Evolutionary conservation across 192 early-diverging fungal genomes (phyloP).

Genomic region (Geranomyces variabilis): DNA sequence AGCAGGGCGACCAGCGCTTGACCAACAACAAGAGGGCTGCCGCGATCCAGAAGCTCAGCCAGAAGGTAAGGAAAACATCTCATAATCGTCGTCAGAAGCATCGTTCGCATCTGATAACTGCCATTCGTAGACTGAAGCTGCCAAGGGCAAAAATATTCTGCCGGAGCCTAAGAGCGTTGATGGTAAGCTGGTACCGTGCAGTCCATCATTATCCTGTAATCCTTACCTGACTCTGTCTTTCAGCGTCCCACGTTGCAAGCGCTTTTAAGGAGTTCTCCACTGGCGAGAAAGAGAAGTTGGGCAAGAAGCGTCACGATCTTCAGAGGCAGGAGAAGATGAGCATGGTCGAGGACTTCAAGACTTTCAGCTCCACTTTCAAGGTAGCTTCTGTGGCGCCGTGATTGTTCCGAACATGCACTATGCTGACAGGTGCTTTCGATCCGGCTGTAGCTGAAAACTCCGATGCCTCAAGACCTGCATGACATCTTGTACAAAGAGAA

Average conservation of each 20-base stretch:
- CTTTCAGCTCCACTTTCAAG: constrained; percentile 78
- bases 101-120: too few relatives aligned
- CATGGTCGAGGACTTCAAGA: constrained; percentile 76
- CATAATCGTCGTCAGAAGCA: too few relatives aligned
- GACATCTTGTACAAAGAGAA: constrained; percentile 66
- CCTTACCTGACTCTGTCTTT: constrained; percentile 7
- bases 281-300: constrained; percentile 76
- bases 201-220: constrained; percentile 49
- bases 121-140: constrained; percentile 2
- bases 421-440: not conserved
- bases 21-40: constrained; percentile 19
- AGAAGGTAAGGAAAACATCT: not conserved
- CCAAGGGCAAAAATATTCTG: constrained; percentile 16
- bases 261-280: constrained; percentile 69
- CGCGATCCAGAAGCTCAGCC: constrained; percentile 1
- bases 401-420: not conserved
- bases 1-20: constrained; percentile 29
- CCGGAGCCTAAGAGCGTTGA: constrained; percentile 33
- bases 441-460: constrained; percentile 65
- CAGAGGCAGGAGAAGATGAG: constrained; percentile 74
- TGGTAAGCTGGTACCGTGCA: constrained; percentile 49
- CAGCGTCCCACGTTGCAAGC: constrained; percentile 46
- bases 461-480: constrained; percentile 80
- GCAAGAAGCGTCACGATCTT: constrained; percentile 74
- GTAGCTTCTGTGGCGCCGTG: not conserved